These are phyloP conservation scores for Yarrowia sp. DNA, from an alignment of 805 yeast species.

Conservation along the genomic window DNA sequence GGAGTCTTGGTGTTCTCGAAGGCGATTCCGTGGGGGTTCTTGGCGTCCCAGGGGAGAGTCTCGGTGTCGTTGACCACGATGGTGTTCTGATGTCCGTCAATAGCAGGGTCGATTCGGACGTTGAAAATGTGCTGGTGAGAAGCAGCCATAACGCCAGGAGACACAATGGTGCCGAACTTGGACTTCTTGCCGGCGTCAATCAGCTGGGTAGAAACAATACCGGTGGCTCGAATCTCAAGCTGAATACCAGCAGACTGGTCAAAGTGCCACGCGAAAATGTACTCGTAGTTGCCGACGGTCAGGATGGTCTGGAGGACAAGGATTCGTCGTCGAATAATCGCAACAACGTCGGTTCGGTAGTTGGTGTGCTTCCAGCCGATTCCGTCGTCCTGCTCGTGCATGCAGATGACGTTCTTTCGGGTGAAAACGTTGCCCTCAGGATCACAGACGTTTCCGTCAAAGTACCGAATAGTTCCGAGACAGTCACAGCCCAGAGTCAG, in stretches of 20 bases:
- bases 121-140: slow-evolving; percentile 79
- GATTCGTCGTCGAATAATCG: slow-evolving; percentile 69
- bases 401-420: slow-evolving; percentile 67
- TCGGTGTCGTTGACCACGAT: slow-evolving; percentile 67
- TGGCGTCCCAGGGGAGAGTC: slow-evolving; percentile 52
- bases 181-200: slow-evolving; percentile 64
- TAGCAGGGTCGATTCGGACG: slow-evolving; percentile 76
- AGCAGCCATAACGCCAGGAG: slow-evolving; percentile 79
- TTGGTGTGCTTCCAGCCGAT: slow-evolving; percentile 74
- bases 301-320: slow-evolving; percentile 78
- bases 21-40: slow-evolving; percentile 69
- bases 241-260: slow-evolving; percentile 76
- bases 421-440: slow-evolving; percentile 60
- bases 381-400: slow-evolving; percentile 85
- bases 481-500: slow-evolving; percentile 78
- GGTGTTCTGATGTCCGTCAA: slow-evolving; percentile 76
- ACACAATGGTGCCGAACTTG: slow-evolving; percentile 68
- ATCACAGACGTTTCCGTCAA: slow-evolving; percentile 59
- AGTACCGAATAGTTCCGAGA: slow-evolving; percentile 73
- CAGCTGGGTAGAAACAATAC: slow-evolving; percentile 81
- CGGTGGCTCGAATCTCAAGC: slow-evolving; percentile 80
- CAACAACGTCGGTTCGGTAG: slow-evolving; percentile 66
- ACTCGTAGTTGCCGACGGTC: slow-evolving; percentile 82
- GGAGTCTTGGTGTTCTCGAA: slow-evolving; percentile 58
- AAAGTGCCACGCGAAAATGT: slow-evolving; percentile 65